Conservation (phyloP, 345 rosid species). For the Ceriops zippeliana region DNA sequence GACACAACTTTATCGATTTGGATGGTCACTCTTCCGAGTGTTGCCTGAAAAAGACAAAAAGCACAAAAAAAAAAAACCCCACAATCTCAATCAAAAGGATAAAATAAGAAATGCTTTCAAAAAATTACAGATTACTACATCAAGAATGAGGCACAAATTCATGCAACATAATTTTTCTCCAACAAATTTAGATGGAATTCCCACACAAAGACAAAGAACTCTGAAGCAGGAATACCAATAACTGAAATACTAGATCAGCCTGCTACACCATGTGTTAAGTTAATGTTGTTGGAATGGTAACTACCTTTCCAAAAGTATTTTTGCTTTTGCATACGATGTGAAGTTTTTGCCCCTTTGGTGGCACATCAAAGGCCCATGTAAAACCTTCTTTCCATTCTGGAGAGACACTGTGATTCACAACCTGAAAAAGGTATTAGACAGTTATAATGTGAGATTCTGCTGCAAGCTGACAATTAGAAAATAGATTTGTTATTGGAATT, state of each 20-base stretch:
- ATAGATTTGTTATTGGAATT: background rate
- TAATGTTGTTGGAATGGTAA: background rate
- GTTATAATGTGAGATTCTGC: background rate
- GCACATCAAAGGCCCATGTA: slow-evolving; percentile 86
- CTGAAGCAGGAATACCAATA: background rate
- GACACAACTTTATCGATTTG: slow-evolving; percentile 86
- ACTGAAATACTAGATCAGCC: background rate
- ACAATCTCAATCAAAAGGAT: background rate
- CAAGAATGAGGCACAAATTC: background rate
- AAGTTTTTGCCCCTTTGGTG: slow-evolving; percentile 92
- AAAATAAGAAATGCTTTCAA: background rate
- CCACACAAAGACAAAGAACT: background rate
- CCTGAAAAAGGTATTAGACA: slow-evolving; percentile 34
- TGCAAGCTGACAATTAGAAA: background rate
- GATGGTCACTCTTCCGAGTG: slow-evolving; percentile 77
- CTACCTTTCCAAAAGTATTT: slow-evolving; percentile 87
- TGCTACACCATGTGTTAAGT: background rate
- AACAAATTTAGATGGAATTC: background rate
- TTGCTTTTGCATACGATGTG: slow-evolving; percentile 92
- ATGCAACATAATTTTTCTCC: too few relatives aligned
- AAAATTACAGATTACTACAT: background rate
- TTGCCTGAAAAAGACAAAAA: slow-evolving; percentile 45
- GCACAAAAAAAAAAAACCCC: background rate
- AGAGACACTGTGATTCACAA: slow-evolving; percentile 56
- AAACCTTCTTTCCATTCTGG: slow-evolving; percentile 93